A percentile compares a stretch with the other conserved stretches of the same genome.
Conservation (phyloP, 495 filamentous ascomycete genomes). For the Aspergillus affinis region DNA sequence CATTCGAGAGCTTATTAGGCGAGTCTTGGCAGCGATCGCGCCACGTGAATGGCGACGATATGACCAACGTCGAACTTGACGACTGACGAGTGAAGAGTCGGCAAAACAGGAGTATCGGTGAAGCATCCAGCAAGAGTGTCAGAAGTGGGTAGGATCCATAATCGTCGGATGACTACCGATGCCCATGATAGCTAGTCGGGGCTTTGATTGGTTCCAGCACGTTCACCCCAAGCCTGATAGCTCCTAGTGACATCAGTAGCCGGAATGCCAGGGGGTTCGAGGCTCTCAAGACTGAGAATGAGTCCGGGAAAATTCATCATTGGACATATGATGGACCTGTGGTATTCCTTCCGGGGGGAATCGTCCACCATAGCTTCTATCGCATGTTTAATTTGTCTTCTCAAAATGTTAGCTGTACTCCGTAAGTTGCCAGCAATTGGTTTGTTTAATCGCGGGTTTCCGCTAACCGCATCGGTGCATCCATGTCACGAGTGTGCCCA, state of each 20-base stretch:
- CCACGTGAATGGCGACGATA: background rate
- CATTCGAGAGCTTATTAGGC: background rate
- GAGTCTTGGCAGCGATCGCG: background rate
- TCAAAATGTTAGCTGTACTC: too few species aligned
- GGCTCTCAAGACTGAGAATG: too few species aligned
- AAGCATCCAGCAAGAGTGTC: background rate
- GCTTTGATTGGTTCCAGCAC: background rate
- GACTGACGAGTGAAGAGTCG: background rate
- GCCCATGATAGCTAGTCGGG: background rate
- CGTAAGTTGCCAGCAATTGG: too few species aligned
- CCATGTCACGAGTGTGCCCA: too few species aligned
- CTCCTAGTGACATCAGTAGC: background rate
- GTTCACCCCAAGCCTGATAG: background rate
- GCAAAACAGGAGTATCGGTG: background rate
- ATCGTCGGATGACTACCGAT: background rate
- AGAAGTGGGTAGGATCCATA: background rate
- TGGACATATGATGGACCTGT: too few species aligned
- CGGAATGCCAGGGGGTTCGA: too few species aligned
- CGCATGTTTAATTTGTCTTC: too few species aligned
- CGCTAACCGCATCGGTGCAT: background rate
- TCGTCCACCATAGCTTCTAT: too few species aligned
- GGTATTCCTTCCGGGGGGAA: too few species aligned
- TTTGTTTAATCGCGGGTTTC: too few species aligned
- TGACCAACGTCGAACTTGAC: background rate
- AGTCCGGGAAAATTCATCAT: too few species aligned